Evolutionary conservation across 2,329 filamentous ascomycete species (phyloP).

Genomic region (Pseudogymnoascus verrucosus): DNA sequence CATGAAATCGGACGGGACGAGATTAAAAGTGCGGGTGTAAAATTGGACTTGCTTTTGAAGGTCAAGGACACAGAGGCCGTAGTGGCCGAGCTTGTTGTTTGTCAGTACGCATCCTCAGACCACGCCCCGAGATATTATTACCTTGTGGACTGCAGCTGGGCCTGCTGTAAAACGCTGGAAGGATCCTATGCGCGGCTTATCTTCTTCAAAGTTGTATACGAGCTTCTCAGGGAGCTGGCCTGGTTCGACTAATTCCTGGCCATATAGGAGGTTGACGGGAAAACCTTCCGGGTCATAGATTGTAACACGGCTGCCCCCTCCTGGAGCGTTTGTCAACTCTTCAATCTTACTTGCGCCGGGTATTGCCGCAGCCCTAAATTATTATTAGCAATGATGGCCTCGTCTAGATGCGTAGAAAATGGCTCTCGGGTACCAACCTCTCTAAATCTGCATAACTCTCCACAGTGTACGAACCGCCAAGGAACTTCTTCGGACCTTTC

Average conservation of each 20-base stretch:
- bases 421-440: conserved; percentile 20
- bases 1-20: conserved; percentile 37
- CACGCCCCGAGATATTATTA: conserved; percentile 18
- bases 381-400: not conserved
- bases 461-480: conserved; percentile 49
- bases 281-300: conserved; percentile 47
- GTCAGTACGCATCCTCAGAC: conserved; percentile 35
- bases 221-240: conserved; percentile 33
- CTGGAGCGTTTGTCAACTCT: conserved; percentile 41
- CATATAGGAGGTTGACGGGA: conserved; percentile 49
- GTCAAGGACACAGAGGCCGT: conserved; percentile 45
- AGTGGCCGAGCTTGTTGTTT: conserved; percentile 39
- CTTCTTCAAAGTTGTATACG: conserved; percentile 39
- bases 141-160: conserved; percentile 39
- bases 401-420: not conserved
- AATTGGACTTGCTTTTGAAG: conserved; percentile 43
- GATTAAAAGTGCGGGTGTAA: conserved; percentile 43
- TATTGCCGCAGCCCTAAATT: conserved; percentile 34
- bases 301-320: conserved; percentile 44
- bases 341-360: conserved; percentile 39
- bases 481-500: conserved; percentile 41
- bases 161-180: conserved; percentile 45
- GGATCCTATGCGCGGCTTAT: conserved; percentile 41
- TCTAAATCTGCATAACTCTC: conserved; percentile 46
- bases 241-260: conserved; percentile 37